Evolutionary conservation across 2,329 filamentous ascomycete genomes (phyloP).

Genomic region (Colletotrichum shisoi): DNA sequence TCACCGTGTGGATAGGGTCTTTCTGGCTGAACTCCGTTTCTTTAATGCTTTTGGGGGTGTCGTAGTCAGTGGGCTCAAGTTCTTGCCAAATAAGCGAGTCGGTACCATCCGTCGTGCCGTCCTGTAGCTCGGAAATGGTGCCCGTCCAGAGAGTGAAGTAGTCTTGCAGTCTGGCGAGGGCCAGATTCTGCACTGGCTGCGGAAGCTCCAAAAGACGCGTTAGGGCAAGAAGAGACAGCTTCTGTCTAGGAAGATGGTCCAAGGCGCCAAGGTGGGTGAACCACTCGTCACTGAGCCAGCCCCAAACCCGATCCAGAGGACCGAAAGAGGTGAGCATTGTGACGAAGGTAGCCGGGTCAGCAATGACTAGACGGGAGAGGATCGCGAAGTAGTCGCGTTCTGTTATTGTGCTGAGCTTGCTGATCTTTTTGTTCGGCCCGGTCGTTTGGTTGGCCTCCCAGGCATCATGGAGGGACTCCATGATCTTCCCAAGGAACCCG

Average conservation of each 20-base stretch:
- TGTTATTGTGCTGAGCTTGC: constrained; percentile 75
- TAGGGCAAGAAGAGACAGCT: constrained; percentile 76
- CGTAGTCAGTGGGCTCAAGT: constrained; percentile 58
- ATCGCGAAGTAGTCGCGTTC: constrained; percentile 88
- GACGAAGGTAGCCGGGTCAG: constrained; percentile 73
- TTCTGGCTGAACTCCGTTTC: constrained; percentile 61
- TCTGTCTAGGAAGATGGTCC: constrained; percentile 70
- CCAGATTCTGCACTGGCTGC: constrained; percentile 64
- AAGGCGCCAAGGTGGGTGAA: constrained; percentile 74
- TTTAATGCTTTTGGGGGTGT: constrained; percentile 63
- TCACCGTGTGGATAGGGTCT: constrained; percentile 74
- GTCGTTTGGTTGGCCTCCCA: constrained; percentile 81
- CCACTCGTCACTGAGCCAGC: constrained; percentile 69
- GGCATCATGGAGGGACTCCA: constrained; percentile 71
- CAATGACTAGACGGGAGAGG: constrained; percentile 78
- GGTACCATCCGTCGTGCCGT: constrained; percentile 61
- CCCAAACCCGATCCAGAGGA: constrained; percentile 61
- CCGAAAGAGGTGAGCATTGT: constrained; percentile 61
- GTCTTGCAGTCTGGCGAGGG: constrained; percentile 71
- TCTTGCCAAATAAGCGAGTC: constrained; percentile 62
- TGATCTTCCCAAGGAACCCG: constrained; percentile 68
- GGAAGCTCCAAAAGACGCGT: constrained; percentile 74
- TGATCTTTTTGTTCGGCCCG: constrained; percentile 76
- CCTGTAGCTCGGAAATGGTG: constrained; percentile 71
- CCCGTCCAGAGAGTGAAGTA: constrained; percentile 79